These are phyloP conservation scores for Aspergillus tubingensis DNA, from an alignment of 2,329 filamentous ascomycete species.

Conservation along the genomic window DNA sequence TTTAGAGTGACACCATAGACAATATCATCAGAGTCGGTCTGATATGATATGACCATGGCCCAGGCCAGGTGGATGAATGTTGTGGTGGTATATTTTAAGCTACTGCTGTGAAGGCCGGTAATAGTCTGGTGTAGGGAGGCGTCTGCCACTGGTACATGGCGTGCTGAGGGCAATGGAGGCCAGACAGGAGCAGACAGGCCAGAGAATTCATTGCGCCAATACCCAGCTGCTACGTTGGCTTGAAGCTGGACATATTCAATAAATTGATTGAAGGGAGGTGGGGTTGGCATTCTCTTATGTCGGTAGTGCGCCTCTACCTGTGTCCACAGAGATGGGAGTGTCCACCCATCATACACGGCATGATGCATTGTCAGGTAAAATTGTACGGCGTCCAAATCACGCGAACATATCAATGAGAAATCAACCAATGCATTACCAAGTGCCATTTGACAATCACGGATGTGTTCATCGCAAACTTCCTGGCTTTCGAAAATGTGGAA, in stretches of 20 bases:
- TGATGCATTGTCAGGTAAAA: conserved; percentile 49
- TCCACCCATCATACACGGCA: conserved; percentile 46
- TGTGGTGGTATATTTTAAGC: conserved; percentile 36
- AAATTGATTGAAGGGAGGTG: conserved; percentile 33
- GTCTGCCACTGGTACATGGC: background rate
- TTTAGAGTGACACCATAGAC: conserved; percentile 49
- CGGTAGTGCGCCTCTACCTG: conserved; percentile 8
- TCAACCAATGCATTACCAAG: too few relatives aligned
- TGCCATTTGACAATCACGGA: too few relatives aligned
- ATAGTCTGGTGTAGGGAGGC: background rate
- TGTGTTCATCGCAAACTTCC: background rate
- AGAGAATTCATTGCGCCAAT: too few relatives aligned
- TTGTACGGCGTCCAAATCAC: conserved; percentile 16
- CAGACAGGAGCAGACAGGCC: too few relatives aligned
- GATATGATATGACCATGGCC: conserved; percentile 42
- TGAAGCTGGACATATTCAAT: conserved; percentile 26
- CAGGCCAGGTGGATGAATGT: conserved; percentile 47
- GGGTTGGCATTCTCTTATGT: conserved; percentile 13
- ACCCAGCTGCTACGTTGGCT: fast-evolving
- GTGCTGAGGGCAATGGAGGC: background rate
- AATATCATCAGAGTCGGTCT: conserved; percentile 40
- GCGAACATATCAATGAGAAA: too few relatives aligned
- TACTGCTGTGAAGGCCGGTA: background rate
- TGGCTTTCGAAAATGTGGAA: too few relatives aligned
- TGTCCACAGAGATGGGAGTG: conserved; percentile 15